phyloP scores from a whole-genome alignment of 345 rosid species.

The Cardamine chenopodiifolia region DNA sequence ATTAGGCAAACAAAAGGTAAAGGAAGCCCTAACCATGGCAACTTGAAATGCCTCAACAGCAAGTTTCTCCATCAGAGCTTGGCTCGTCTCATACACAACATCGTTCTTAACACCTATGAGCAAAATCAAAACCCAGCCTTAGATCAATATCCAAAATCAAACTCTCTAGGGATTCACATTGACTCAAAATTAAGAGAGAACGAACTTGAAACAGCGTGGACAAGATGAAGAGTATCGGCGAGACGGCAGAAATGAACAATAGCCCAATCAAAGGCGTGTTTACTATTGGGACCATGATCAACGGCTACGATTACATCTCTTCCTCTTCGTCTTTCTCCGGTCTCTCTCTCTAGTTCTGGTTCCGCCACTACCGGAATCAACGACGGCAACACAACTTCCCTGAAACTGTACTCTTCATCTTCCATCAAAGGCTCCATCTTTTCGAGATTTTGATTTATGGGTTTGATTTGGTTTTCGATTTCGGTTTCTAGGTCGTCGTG shows the following conservation, averaged over 20 bases:
- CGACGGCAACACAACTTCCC: constrained; percentile 65
- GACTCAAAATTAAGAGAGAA: not conserved
- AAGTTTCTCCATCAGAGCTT: constrained; percentile 73
- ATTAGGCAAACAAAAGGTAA: not conserved
- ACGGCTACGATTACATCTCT: constrained; percentile 45
- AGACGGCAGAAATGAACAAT: constrained; percentile 74
- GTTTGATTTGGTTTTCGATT: constrained; percentile 9
- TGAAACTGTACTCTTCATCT: constrained; percentile 67
- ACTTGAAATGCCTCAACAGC: constrained; percentile 77
- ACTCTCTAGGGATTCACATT: not conserved
- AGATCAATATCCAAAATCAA: not conserved
- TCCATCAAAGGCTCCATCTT: constrained; percentile 61
- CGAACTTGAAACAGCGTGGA: constrained; percentile 80
- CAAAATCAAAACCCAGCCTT: not conserved
- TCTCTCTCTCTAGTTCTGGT: constrained; percentile 76
- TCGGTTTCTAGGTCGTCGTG: constrained; percentile 14
- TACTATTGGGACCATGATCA: constrained; percentile 46
- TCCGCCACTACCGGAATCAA: constrained; percentile 53
- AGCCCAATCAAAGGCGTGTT: constrained; percentile 48
- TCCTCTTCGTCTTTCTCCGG: constrained; percentile 61
- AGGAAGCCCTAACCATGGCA: constrained; percentile 60
- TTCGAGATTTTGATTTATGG: not conserved
- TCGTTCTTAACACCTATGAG: constrained; percentile 51
- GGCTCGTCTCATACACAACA: constrained; percentile 62
- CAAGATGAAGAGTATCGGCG: constrained; percentile 85